phyloP scores from a whole-genome alignment of 2,329 filamentous ascomycete genomes.

The Cladosporium sp. region DNA sequence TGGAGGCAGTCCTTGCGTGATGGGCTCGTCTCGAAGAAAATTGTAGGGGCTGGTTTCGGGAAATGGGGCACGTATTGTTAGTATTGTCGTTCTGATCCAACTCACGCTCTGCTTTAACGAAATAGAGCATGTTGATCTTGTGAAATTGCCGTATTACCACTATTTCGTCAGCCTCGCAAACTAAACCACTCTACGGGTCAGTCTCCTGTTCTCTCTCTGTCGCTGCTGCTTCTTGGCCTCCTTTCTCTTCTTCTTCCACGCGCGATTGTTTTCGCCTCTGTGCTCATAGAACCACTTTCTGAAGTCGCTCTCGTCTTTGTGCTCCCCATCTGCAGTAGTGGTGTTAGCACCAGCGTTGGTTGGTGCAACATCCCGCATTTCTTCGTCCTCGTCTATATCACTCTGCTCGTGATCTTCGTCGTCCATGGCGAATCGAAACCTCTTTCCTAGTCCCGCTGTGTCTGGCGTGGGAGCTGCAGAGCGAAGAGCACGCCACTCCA shows the following conservation, averaged over 20 bases:
- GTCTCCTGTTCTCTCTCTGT: constrained; percentile 53
- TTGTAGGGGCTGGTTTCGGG: no score
- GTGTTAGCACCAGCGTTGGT: neutral
- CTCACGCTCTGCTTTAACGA: no score
- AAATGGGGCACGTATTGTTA: no score
- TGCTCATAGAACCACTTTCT: constrained; percentile 56
- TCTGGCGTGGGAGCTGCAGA: constrained; percentile 94
- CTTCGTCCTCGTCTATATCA: constrained; percentile 27
- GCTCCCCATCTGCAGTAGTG: constrained; percentile 11
- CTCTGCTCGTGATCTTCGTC: constrained; percentile 44
- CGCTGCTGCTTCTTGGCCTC: constrained; percentile 56
- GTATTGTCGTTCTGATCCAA: no score
- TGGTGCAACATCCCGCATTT: neutral
- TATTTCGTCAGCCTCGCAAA: neutral
- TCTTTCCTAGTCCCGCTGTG: constrained; percentile 68
- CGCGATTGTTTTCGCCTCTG: constrained; percentile 41
- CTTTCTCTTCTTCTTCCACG: constrained; percentile 50
- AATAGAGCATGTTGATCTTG: no score
- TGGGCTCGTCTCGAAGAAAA: no score
- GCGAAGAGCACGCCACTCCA: constrained; percentile 66
- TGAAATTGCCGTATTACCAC: neutral
- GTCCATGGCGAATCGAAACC: constrained; percentile 49
- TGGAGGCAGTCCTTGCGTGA: neutral
- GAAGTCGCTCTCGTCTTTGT: constrained; percentile 50
- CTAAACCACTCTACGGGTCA: constrained; percentile 31